These are phyloP conservation scores for Ceratobasidium sp. DNA, from an alignment of 1,284 basidiomycete species.

Conservation along the genomic window DNA sequence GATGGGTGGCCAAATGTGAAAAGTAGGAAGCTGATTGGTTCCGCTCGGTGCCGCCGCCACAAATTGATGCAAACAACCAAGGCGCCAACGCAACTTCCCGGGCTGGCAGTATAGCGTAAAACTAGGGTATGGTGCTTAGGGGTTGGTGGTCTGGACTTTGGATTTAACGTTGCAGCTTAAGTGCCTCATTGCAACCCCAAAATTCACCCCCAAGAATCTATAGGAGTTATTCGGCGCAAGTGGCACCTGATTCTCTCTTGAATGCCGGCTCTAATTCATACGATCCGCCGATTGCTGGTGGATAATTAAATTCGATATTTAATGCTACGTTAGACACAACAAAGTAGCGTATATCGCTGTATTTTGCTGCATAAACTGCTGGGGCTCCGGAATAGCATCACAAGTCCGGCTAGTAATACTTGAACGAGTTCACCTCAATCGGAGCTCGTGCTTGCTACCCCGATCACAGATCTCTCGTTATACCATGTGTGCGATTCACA, in stretches of 20 bases:
- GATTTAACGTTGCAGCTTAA: neutral
- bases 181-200: neutral
- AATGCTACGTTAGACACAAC: neutral
- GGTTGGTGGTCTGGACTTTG: neutral
- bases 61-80: constrained; percentile 1
- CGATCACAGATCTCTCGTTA: neutral
- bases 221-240: neutral
- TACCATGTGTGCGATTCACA: neutral
- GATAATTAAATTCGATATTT: too few species aligned
- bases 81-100: neutral
- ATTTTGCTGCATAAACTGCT: neutral
- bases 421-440: neutral
- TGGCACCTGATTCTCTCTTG: neutral
- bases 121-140: neutral
- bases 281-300: neutral
- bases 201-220: neutral
- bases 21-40: neutral
- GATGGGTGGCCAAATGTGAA: neutral
- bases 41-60: neutral
- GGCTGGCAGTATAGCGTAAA: neutral
- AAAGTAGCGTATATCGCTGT: neutral
- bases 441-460: neutral
- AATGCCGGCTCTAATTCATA: neutral
- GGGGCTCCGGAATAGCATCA: neutral
- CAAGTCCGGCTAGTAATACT: neutral